Evolutionary conservation across 306 rosid genomes (phyloP).

Genomic region (Hylodesmum podocarpum): DNA sequence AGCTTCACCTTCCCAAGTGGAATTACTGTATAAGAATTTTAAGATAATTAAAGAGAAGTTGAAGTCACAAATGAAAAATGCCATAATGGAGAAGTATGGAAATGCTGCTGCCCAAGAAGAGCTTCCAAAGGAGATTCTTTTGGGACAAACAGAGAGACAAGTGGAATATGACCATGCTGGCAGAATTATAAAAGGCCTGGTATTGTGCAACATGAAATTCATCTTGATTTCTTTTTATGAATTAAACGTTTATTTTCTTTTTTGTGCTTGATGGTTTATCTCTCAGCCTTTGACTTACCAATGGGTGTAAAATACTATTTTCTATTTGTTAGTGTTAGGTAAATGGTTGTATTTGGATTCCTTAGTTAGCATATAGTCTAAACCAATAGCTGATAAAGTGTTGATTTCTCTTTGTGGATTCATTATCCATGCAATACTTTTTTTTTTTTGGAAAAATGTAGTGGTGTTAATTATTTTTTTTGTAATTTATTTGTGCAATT

Average conservation of each 20-base stretch:
- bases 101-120: constrained; percentile 55
- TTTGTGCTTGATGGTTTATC: not conserved
- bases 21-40: constrained; percentile 57
- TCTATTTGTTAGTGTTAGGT: not conserved
- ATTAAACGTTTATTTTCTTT: not conserved
- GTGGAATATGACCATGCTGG: constrained; percentile 69
- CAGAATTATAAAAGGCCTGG: constrained; percentile 58
- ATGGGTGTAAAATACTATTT: not conserved
- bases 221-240: not conserved
- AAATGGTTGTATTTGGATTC: not conserved
- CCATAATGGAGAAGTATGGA: constrained; percentile 63
- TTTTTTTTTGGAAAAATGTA: not conserved
- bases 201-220: constrained; percentile 6
- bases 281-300: not conserved
- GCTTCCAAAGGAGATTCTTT: constrained; percentile 62
- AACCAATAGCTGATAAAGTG: not conserved
- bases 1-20: constrained; percentile 77
- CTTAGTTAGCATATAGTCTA: not conserved
- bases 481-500: not conserved
- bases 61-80: constrained; percentile 55
- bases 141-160: constrained; percentile 64
- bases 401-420: not conserved
- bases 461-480: not conserved
- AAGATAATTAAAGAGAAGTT: constrained; percentile 56
- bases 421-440: not conserved